phyloP scores from a whole-genome alignment of 345 rosid genomes.

The Populus deltoides region DNA sequence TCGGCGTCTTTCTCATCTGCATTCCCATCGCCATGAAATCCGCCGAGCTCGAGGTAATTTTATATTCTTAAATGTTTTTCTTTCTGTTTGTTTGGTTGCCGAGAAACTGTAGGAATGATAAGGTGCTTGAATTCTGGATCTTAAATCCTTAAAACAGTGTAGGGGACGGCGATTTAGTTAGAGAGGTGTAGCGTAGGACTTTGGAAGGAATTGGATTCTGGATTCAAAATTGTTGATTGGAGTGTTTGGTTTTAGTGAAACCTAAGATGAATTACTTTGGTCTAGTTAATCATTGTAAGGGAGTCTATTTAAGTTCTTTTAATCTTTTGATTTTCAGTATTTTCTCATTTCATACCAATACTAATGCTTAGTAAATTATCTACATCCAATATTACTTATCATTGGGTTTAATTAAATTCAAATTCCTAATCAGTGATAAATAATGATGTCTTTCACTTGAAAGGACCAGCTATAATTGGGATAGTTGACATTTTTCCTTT shows the following conservation, averaged over 20 bases:
- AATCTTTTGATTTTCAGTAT: neutral
- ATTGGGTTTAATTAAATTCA: neutral
- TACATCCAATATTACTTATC: too few species aligned
- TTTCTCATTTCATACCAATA: neutral
- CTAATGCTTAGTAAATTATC: too few species aligned
- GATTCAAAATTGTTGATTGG: neutral
- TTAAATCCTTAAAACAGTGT: neutral
- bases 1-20: conserved; percentile 75
- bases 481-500: too few species aligned
- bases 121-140: neutral
- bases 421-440: neutral
- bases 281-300: neutral
- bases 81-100: neutral
- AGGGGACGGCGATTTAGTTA: neutral
- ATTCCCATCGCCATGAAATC: conserved; percentile 90
- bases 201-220: neutral
- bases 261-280: neutral
- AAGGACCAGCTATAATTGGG: neutral
- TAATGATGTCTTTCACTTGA: neutral
- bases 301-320: too few species aligned
- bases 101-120: neutral
- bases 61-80: too few species aligned
- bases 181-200: neutral
- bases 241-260: neutral
- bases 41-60: conserved; percentile 78